Conservation (phyloP, 371 early-diverging fungal species). For the Mortierella sp. region DNA sequence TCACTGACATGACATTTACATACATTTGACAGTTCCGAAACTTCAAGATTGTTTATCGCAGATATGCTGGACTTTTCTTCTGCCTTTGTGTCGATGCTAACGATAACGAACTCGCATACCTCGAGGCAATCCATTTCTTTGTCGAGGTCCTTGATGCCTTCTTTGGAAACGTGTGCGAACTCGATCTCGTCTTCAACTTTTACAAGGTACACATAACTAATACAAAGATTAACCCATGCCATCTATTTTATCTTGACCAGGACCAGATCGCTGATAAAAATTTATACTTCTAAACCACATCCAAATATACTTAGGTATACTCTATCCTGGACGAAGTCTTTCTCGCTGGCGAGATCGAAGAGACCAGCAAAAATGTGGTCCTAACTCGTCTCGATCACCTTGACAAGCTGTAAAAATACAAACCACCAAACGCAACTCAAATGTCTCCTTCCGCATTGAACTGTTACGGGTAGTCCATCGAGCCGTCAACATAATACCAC, state of each 20-base stretch:
- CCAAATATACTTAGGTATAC: conserved; percentile 78
- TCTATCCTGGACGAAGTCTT: conserved; percentile 97
- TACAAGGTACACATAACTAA: conserved; percentile 76
- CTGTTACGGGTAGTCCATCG: background rate
- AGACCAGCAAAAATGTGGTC: conserved; percentile 88
- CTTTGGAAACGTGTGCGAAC: conserved; percentile 98
- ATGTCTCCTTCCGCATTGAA: background rate
- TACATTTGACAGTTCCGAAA: conserved; percentile 84
- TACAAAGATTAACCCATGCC: background rate
- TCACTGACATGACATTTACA: background rate
- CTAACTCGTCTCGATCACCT: conserved; percentile 81
- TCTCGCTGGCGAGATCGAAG: conserved; percentile 97
- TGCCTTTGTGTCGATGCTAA: conserved; percentile 97
- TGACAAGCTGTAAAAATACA: conserved; percentile 76
- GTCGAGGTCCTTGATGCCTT: conserved; percentile 98
- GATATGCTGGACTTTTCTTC: conserved; percentile 98
- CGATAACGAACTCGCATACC: conserved; percentile 94
- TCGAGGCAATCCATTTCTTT: conserved; percentile 98
- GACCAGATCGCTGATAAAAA: no score
- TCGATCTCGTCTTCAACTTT: conserved; percentile 97
- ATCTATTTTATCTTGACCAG: background rate
- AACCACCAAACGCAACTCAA: conserved; percentile 13
- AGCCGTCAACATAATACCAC: conserved; percentile 14
- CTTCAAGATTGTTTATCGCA: conserved; percentile 96
- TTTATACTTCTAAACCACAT: background rate